phyloP scores from a whole-genome alignment of 2,329 filamentous ascomycete species.

The Colletotrichum cordylinicola region DNA sequence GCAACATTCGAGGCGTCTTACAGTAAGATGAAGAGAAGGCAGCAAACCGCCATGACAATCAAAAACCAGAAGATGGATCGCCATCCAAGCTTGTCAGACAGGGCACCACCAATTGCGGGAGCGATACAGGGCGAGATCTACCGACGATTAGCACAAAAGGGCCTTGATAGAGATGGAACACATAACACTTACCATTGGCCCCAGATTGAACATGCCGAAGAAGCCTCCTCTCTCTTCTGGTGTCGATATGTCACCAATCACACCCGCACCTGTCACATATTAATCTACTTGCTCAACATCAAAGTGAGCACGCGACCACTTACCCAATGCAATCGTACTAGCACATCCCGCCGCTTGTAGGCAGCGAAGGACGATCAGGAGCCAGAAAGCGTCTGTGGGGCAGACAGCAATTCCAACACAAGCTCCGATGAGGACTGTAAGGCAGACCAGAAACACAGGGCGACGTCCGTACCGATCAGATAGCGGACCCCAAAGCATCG shows the following conservation, averaged over 20 bases:
- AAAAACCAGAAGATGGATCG: constrained; percentile 60
- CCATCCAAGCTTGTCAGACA: constrained; percentile 55
- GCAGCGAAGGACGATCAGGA: constrained; percentile 33
- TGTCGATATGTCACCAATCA: constrained; percentile 37
- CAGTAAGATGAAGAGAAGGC: constrained; percentile 37
- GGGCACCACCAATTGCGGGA: constrained; percentile 54
- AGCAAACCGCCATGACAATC: constrained; percentile 46
- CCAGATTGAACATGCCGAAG: constrained; percentile 38
- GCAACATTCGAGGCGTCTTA: not conserved
- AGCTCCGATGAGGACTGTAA: constrained; percentile 34
- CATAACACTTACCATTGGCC: constrained; percentile 28
- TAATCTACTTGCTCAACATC: not conserved
- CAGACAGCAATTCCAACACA: constrained; percentile 37
- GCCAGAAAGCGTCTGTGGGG: constrained; percentile 35
- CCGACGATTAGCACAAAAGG: not conserved
- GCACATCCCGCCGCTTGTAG: constrained; percentile 38
- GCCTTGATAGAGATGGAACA: not conserved
- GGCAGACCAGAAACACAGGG: constrained; percentile 32
- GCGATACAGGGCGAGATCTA: constrained; percentile 50
- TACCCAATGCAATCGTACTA: constrained; percentile 35
- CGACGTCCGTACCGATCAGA: constrained; percentile 37
- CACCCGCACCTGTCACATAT: constrained; percentile 28
- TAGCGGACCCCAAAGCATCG: constrained; percentile 39
- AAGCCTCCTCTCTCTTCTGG: constrained; percentile 36
- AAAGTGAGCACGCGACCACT: not conserved